Evolutionary conservation across 805 yeast genomes (phyloP).

Genomic region (Lachancea dasiensis): DNA sequence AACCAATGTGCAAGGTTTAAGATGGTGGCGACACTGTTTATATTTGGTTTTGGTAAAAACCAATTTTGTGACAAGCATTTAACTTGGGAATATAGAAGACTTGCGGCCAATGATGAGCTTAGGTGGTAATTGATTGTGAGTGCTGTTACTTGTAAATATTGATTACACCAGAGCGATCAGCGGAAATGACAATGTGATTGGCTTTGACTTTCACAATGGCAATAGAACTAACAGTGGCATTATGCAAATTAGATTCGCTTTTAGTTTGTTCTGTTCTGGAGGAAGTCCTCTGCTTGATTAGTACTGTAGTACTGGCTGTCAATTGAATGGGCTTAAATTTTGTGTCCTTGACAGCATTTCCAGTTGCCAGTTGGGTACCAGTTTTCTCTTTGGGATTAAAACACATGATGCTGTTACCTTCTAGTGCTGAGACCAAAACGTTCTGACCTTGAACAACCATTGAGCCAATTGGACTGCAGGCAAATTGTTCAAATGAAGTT

Average conservation of each 20-base stretch:
- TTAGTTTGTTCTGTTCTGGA: background rate
- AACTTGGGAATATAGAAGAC: no score
- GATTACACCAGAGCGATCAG: constrained; percentile 21
- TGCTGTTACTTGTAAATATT: constrained; percentile 11
- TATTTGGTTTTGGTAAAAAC: no score
- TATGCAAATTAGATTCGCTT: constrained; percentile 4
- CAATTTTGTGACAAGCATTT: no score
- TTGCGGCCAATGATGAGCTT: no score
- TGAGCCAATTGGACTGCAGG: constrained; percentile 8
- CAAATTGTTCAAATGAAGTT: background rate
- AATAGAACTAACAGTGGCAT: constrained; percentile 10
- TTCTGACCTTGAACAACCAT: constrained; percentile 11
- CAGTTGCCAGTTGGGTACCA: constrained; percentile 11
- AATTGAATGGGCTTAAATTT: constrained; percentile 14
- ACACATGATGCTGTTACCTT: constrained; percentile 16
- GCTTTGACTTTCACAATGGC: background rate
- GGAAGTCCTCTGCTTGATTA: constrained; percentile 10
- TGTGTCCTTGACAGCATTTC: constrained; percentile 5
- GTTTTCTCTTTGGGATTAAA: constrained; percentile 15
- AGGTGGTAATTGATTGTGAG: no score
- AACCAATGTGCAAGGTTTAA: no score
- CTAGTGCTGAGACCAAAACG: constrained; percentile 17
- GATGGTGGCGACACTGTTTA: no score
- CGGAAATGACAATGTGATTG: constrained; percentile 12
- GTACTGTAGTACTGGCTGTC: constrained; percentile 20